Percentiles rank a stretch among this genome's conserved stretches.
phyloP scores from a whole-genome alignment of 2,329 filamentous ascomycete species.

The Cytospora piceicola region DNA sequence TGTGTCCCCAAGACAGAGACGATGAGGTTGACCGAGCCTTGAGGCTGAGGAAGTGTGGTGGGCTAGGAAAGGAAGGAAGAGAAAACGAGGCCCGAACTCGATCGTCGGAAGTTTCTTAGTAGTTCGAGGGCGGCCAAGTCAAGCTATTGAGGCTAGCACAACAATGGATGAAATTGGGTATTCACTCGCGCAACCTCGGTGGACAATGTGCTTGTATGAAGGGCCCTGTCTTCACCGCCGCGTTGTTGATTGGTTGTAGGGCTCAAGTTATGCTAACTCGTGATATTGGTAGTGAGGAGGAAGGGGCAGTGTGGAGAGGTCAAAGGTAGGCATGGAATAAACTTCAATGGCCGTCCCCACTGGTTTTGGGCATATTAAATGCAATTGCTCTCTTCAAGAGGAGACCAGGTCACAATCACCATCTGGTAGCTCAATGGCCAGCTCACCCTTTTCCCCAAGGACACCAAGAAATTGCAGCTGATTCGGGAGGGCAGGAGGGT shows the following conservation, averaged over 20 bases:
- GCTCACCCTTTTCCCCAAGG: neutral
- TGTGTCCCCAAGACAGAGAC: neutral
- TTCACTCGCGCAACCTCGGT: neutral
- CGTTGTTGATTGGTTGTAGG: neutral
- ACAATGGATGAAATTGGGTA: neutral
- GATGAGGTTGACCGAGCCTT: conserved; percentile 8
- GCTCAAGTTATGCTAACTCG: neutral
- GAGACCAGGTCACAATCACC: neutral
- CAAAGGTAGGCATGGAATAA: neutral
- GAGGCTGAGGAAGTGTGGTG: conserved; percentile 3
- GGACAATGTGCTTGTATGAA: neutral
- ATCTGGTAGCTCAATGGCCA: neutral
- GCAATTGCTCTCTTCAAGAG: neutral
- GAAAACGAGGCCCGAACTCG: conserved; percentile 19
- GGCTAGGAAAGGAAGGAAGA: conserved; percentile 8
- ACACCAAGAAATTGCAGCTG: neutral
- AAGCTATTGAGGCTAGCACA: conserved; percentile 1
- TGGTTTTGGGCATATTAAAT: neutral
- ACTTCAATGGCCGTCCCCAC: neutral
- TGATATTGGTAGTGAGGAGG: neutral
- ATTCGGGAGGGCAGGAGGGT: neutral
- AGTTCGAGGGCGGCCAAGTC: conserved; percentile 3
- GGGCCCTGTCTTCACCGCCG: neutral
- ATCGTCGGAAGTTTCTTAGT: neutral
- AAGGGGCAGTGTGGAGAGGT: neutral